These are phyloP conservation scores for Plasmodium vinckei DNA, from an alignment of 169 alveolate genomes.

Conservation along the genomic window DNA sequence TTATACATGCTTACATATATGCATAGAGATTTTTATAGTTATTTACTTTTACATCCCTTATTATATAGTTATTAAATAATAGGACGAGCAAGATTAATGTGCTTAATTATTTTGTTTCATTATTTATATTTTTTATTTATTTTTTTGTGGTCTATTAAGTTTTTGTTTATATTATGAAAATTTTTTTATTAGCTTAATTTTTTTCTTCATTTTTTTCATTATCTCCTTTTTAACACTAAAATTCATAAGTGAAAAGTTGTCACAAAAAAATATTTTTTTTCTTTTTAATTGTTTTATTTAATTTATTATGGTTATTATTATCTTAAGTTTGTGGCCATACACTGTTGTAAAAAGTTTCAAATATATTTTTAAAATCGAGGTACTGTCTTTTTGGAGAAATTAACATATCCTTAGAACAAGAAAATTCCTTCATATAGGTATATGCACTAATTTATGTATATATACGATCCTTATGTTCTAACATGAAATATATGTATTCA, in stretches of 20 bases:
- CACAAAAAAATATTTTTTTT: conserved; percentile 34
- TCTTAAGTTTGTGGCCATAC: background rate
- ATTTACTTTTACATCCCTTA: no score
- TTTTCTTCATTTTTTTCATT: conserved; percentile 26
- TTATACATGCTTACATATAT: conserved; percentile 4
- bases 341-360: no score
- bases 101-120: no score
- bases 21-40: background rate
- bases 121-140: background rate
- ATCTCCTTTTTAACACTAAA: conserved; percentile 51
- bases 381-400: no score
- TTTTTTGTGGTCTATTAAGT: conserved; percentile 74
- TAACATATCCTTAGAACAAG: no score
- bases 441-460: no score
- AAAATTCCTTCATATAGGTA: no score
- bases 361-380: no score
- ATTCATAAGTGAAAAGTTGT: conserved; percentile 41
- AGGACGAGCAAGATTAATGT: no score
- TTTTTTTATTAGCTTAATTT: conserved; percentile 57
- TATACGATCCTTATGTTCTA: no score
- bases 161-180: conserved; percentile 76
- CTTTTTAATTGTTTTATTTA: conserved; percentile 20
- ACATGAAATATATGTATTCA: no score
- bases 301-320: background rate
- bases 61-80: no score